Base-by-base conservation (phyloP, 306 rosid species). In the Prosopis cineraria region DNA sequence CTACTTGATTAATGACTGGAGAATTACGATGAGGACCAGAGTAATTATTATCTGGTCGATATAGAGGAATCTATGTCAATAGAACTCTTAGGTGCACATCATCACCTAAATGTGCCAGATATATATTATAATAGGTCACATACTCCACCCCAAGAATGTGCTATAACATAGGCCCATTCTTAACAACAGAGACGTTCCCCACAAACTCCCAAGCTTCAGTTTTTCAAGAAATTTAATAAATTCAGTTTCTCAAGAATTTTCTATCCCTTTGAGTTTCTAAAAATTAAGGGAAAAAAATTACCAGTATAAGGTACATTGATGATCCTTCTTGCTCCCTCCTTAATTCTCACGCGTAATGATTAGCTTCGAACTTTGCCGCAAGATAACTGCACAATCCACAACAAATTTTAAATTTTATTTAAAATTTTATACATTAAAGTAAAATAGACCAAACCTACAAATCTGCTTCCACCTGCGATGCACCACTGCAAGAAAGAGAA, bases 321-420 rank as follows among this genome's bases (percentile, higher is more conserved):
- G 33, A 91, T 86, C 90, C 98, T 5, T 94, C 97, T 86, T 94
- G 87, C 44, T 91, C 98, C 82, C 98, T 86, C 81, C 78, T 82
- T 62, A 93, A 44, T 65, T 91, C 97, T 76, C 84, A 89, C 39
- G 0, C 10, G 62, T 93, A 93, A 65, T 91, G 97, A 86, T 93
- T 97, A 7, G 89, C 85, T 86, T 93, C 98, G n/a, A n/a, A n/a
- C n/a, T n/a, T n/a, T n/a, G n/a, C n/a, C n/a, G n/a, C n/a, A n/a
- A n/a, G n/a, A n/a, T n/a, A n/a, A n/a, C n/a, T n/a, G n/a, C n/a
- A n/a, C n/a, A n/a, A n/a, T n/a, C n/a, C n/a, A n/a, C n/a, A n/a
- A n/a, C n/a, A n/a, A n/a, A n/a, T n/a, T n/a, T n/a, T n/a, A n/a
- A n/a, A n/a, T n/a, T n/a, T n/a, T n/a, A n/a, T n/a, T n/a, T n/a